Conservation (phyloP, 73 alveolate species). For the Stentor roeselii region DNA sequence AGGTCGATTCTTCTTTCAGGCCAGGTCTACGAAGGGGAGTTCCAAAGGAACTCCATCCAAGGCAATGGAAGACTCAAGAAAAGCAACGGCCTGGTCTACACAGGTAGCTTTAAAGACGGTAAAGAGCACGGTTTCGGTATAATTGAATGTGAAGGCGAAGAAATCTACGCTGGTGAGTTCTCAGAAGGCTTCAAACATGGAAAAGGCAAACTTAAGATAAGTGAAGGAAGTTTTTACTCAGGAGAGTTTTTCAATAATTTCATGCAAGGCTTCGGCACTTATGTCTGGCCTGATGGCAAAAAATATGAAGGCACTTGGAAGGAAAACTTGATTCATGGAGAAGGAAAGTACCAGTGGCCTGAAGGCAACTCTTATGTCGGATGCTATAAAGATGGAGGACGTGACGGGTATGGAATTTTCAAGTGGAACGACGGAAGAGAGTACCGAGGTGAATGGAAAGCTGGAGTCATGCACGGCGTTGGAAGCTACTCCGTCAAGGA, state of each 20-base stretch:
- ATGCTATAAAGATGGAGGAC: background rate
- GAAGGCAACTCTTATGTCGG: conserved; percentile 15
- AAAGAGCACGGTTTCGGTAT: background rate
- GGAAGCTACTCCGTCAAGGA: no score
- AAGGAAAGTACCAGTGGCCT: conserved; percentile 24
- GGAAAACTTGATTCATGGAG: background rate
- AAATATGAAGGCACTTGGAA: conserved; percentile 8
- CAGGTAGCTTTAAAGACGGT: background rate
- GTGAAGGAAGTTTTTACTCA: background rate
- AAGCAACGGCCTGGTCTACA: background rate
- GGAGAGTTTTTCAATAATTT: background rate
- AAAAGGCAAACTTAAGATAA: conserved; percentile 17
- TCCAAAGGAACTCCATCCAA: background rate
- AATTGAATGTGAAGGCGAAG: background rate
- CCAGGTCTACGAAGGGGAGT: background rate
- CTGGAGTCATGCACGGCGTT: background rate
- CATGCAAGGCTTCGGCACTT: conserved; percentile 2
- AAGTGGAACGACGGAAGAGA: background rate
- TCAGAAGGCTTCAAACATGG: background rate
- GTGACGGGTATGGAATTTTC: conserved; percentile 14
- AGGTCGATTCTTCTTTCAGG: background rate
- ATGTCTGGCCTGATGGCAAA: background rate
- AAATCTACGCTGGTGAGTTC: conserved; percentile 10
- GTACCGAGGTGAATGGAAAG: background rate
- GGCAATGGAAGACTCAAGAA: background rate